Conservation (phyloP, 805 yeast genomes). For the Starmera pachycereana region DNA sequence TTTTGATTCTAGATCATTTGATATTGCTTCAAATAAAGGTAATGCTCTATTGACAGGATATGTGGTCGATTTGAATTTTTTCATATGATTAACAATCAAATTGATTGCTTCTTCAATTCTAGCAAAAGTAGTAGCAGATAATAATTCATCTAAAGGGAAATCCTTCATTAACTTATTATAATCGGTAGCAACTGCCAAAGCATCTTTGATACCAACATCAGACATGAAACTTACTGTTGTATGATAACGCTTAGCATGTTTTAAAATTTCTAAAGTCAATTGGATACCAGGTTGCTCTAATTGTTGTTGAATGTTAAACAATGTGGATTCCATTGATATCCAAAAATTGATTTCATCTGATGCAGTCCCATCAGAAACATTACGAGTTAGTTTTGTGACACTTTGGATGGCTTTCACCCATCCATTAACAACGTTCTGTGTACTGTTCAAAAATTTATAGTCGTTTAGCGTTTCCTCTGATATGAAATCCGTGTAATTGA, state of each 20-base stretch:
- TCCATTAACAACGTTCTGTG: constrained; percentile 59
- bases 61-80: constrained; percentile 43
- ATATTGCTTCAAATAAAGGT: constrained; percentile 52
- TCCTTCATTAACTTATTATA: constrained; percentile 59
- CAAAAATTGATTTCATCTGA: constrained; percentile 69
- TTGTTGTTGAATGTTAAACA: constrained; percentile 48
- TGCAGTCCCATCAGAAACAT: constrained; percentile 44
- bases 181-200: constrained; percentile 37
- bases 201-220: constrained; percentile 57
- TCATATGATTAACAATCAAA: constrained; percentile 49
- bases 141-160: constrained; percentile 54
- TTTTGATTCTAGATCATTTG: constrained; percentile 42
- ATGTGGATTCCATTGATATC: constrained; percentile 57
- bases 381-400: constrained; percentile 42
- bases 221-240: constrained; percentile 63
- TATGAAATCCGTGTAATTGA: constrained; percentile 18
- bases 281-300: constrained; percentile 41
- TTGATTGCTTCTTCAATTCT: constrained; percentile 35
- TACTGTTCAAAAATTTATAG: constrained; percentile 46
- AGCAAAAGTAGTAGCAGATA: constrained; percentile 33
- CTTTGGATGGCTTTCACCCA: constrained; percentile 64
- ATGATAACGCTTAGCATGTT: constrained; percentile 68
- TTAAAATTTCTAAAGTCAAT: constrained; percentile 49
- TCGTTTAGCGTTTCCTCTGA: constrained; percentile 34
- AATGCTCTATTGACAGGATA: constrained; percentile 62